phyloP scores from a whole-genome alignment of 2,329 filamentous ascomycete genomes.

The Paracorniculantispora psalliotae region DNA sequence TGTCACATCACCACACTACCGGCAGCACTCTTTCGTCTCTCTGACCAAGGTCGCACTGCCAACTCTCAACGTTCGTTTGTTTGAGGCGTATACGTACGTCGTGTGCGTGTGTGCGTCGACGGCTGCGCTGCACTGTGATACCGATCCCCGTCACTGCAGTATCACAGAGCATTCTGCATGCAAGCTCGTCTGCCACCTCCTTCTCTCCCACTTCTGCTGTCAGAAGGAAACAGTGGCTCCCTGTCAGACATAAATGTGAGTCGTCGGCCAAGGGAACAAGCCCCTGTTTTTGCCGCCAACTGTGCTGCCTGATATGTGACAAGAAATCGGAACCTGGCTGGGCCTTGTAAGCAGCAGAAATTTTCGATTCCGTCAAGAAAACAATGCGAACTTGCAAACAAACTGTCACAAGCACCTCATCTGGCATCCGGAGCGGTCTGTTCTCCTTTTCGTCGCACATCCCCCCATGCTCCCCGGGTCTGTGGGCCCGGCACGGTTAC shows the following conservation, averaged over 20 bases:
- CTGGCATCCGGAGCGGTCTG: not conserved
- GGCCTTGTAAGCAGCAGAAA: too few relatives aligned
- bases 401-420: not conserved
- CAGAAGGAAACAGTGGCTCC: not conserved
- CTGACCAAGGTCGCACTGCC: not conserved
- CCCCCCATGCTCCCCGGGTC: not conserved
- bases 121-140: not conserved
- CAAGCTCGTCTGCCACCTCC: not conserved
- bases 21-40: too few relatives aligned
- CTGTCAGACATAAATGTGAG: slow-evolving; percentile 9
- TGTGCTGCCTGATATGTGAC: not conserved
- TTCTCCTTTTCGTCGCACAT: not conserved
- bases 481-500: not conserved
- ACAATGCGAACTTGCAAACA: not conserved
- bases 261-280: not conserved
- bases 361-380: not conserved
- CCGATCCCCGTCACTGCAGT: not conserved
- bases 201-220: not conserved
- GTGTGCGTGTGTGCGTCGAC: not conserved
- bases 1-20: slow-evolving; percentile 9
- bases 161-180: not conserved
- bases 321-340: too few relatives aligned
- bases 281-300: not conserved
- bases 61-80: not conserved
- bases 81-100: not conserved